Conservation (phyloP, 1,284 basidiomycete genomes). For the Crocinoboletus sp. region DNA sequence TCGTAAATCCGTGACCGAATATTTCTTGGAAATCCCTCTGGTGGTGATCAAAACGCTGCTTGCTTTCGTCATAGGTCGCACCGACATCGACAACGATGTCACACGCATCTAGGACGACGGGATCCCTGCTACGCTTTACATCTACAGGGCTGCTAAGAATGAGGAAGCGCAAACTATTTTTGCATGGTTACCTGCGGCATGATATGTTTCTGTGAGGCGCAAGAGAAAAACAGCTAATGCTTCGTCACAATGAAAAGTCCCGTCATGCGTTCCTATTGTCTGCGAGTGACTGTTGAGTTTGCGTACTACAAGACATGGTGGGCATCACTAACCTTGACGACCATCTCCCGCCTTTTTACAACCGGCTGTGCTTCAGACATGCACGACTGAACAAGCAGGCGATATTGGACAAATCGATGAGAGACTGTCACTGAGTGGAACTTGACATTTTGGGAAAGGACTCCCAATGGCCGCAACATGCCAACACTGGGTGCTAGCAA, state of each 20-base stretch:
- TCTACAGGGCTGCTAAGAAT: slow-evolving; percentile 33
- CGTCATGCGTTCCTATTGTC: slow-evolving; percentile 91
- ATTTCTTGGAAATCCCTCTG: slow-evolving; percentile 91
- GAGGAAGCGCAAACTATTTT: background rate
- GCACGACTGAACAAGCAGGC: slow-evolving; percentile 1
- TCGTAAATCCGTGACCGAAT: slow-evolving; percentile 82
- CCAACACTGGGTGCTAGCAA: background rate
- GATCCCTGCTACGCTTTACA: slow-evolving; percentile 80
- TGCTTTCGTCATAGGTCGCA: slow-evolving; percentile 80
- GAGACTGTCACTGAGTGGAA: background rate
- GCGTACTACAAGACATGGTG: background rate
- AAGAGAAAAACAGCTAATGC: slow-evolving; percentile 92
- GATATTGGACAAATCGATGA: slow-evolving; percentile 7
- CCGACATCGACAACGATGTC: slow-evolving; percentile 99
- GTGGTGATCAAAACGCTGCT: slow-evolving; percentile 91
- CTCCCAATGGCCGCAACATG: background rate
- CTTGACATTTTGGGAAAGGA: background rate
- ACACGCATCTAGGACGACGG: slow-evolving; percentile 73
- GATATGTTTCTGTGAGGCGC: slow-evolving; percentile 73
- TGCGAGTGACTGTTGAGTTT: slow-evolving; percentile 24
- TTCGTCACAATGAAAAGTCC: slow-evolving; percentile 97
- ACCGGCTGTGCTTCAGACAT: slow-evolving; percentile 36
- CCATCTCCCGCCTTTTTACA: slow-evolving; percentile 48
- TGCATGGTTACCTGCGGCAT: slow-evolving; percentile 58
- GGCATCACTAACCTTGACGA: slow-evolving; percentile 31